phyloP scores from a whole-genome alignment of 2,329 filamentous ascomycete species.

The Monosporascus sp. region DNA sequence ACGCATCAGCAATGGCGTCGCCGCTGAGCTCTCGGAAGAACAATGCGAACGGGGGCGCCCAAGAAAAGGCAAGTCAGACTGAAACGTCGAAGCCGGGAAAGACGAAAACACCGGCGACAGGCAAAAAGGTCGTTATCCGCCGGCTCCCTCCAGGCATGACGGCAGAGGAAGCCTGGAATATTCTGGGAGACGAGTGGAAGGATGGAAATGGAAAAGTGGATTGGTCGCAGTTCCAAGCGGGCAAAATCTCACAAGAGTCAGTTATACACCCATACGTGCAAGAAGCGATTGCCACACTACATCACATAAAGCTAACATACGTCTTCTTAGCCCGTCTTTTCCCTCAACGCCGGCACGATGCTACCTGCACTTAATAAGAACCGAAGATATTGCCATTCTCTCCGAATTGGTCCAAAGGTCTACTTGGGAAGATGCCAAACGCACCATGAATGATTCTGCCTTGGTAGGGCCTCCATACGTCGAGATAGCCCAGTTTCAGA shows the following conservation, averaged over 20 bases:
- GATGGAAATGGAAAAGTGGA: conserved; percentile 75
- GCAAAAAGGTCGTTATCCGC: conserved; percentile 79
- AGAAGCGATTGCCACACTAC: conserved; percentile 2
- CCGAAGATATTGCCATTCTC: conserved; percentile 60
- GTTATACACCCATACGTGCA: conserved; percentile 23
- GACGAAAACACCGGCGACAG: conserved; percentile 47
- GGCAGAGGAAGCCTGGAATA: conserved; percentile 65
- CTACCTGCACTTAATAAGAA: conserved; percentile 75
- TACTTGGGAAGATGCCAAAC: conserved; percentile 76
- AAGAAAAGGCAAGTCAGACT: conserved; percentile 41
- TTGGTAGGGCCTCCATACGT: conserved; percentile 74
- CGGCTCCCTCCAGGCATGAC: conserved; percentile 83
- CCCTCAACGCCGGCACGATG: conserved; percentile 74
- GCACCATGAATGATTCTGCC: conserved; percentile 64
- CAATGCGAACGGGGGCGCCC: conserved; percentile 43
- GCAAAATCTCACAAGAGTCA: conserved; percentile 80
- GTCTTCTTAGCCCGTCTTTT: conserved; percentile 63
- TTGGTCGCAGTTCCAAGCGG: conserved; percentile 63
- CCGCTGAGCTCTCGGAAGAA: conserved; percentile 28
- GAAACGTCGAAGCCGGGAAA: conserved; percentile 37
- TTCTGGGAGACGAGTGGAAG: conserved; percentile 77
- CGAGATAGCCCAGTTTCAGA: conserved; percentile 79
- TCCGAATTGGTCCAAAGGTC: conserved; percentile 63
- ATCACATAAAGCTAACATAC: not conserved
- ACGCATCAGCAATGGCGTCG: not conserved